A percentile compares a stretch with the other conserved stretches of the same genome.
Evolutionary conservation across 2,329 filamentous ascomycete species (phyloP).

Genomic region (Chaetomium sp.): DNA sequence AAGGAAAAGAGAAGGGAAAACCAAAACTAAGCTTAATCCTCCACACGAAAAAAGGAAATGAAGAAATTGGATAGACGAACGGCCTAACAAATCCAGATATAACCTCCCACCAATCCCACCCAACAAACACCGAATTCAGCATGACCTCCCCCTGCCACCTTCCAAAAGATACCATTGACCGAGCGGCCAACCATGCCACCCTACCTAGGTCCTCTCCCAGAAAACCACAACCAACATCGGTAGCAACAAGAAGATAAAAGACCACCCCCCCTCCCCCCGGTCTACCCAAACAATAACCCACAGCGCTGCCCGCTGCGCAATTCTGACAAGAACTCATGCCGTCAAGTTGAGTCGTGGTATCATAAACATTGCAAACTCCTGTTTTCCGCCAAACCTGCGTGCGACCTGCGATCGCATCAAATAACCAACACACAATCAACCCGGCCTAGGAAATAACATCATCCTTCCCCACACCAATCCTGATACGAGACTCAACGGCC

Average conservation of each 20-base stretch:
- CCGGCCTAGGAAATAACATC: background rate
- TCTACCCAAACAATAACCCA: background rate
- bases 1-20: no score
- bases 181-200: no score
- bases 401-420: background rate
- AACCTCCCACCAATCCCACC: no score
- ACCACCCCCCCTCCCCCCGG: background rate
- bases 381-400: background rate
- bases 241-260: background rate
- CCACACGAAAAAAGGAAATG: no score
- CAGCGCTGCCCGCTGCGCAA: background rate
- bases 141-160: no score
- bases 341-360: constrained; percentile 4
- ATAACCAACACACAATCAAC: background rate
- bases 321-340: background rate
- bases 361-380: constrained; percentile 7
- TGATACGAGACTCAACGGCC: background rate
- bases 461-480: background rate
- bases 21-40: no score
- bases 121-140: no score
- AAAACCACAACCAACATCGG: no score
- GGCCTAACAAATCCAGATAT: no score
- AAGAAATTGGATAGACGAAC: no score
- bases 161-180: no score
- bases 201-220: no score